Conservation (phyloP, 2,329 filamentous ascomycete genomes). For the Colletotrichum liriopes region DNA sequence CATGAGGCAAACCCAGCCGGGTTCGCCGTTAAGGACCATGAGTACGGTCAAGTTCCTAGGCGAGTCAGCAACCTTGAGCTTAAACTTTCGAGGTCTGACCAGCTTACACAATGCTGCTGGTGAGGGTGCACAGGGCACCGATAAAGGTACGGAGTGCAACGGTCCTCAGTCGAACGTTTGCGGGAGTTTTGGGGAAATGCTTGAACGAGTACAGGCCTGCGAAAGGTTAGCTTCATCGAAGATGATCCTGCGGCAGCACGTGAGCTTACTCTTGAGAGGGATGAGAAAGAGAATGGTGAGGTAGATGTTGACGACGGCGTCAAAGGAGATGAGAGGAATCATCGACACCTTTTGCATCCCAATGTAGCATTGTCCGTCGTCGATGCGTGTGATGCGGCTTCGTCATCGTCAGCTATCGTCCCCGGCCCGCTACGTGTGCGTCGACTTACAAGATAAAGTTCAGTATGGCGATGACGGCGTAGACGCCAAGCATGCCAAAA, state of each 20-base stretch:
- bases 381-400: slow-evolving; percentile 71
- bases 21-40: slow-evolving; percentile 72
- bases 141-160: slow-evolving; percentile 73
- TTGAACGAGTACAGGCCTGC: slow-evolving; percentile 70
- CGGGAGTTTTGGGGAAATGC: slow-evolving; percentile 58
- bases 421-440: background rate
- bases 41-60: slow-evolving; percentile 72
- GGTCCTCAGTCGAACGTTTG: slow-evolving; percentile 62
- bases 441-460: slow-evolving; percentile 73
- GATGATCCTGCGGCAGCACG: background rate
- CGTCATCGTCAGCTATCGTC: background rate
- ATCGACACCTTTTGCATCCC: slow-evolving; percentile 73
- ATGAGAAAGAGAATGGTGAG: slow-evolving; percentile 75
- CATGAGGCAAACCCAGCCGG: slow-evolving; percentile 76
- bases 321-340: slow-evolving; percentile 74
- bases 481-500: slow-evolving; percentile 67
- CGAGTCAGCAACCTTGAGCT: slow-evolving; percentile 19
- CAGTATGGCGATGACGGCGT: slow-evolving; percentile 65
- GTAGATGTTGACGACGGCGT: slow-evolving; percentile 74
- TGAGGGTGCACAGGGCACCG: slow-evolving; percentile 70
- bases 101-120: slow-evolving; percentile 70
- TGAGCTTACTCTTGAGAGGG: slow-evolving; percentile 68
- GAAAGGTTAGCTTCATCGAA: background rate
- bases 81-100: slow-evolving; percentile 12
- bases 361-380: slow-evolving; percentile 72